Base-by-base conservation (phyloP, 1,284 basidiomycete genomes). In the Athelia sp. region DNA sequence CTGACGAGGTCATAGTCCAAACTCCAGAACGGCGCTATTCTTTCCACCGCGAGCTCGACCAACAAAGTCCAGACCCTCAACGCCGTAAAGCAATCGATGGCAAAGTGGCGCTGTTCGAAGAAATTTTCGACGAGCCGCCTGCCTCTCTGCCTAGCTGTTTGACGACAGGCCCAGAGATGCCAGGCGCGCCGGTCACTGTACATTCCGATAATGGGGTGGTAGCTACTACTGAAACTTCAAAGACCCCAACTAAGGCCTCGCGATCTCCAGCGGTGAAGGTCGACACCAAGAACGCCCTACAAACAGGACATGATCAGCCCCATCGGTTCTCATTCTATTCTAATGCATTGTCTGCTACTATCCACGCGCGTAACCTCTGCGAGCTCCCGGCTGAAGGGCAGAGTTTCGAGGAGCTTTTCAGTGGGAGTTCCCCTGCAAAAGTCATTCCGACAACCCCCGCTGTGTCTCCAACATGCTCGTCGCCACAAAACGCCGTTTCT, bases 241-340 rank as follows among this genome's bases (percentile, higher is more conserved):
- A 56, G n/a, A n/a, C n/a, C n/a, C n/a, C n/a, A n/a, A 31, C 47
- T 58, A n/a, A 55, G n/a, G 8, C 15, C n/a, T 6, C 36, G 55
- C 18, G 47, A 35, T 48, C n/a, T n/a, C n/a, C n/a, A n/a, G n/a
- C n/a, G n/a, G n/a, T n/a, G n/a, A n/a, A 19, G 49, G 11, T 18
- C 55, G 45, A 52, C 57, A 6, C 62, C 64, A 34, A 71, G 71
- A 2, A 70, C n/a, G n/a, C 78, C 34, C 63, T 74, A 24, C 66
- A 75, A 55, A 66, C 74, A 1, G 87, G 88, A 0, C 87, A 94
- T 62, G 92, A 94, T 59, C 75, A 91, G 62, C 96, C 95, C 4
- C 99, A 98, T 63, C 82, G 97, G 29, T 99, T 99, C 72, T 98
- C 96, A 0, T 99, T 99, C 72, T 99, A 99, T 69, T 98, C 93